Evolutionary conservation across 805 yeast genomes (phyloP), one percentile per base, ranked within the genome.

Genomic region (Nakazawaea populi): DNA sequence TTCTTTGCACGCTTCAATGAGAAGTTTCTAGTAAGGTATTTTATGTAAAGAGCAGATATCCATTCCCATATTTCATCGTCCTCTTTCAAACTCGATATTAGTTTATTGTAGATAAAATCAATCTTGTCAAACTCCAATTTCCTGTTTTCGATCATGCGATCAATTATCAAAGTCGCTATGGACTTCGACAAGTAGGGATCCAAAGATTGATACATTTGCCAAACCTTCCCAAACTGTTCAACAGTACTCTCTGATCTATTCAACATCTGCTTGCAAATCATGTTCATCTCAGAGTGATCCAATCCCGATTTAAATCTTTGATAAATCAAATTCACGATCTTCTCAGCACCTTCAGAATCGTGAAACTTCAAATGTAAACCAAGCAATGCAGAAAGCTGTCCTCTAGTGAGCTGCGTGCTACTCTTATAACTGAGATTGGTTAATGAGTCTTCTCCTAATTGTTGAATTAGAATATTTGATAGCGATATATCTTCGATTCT

Each of bases 321-420:
- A 32, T 57, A 55, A 6, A 66, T 59, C 54, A 59, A 62, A 8
- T 54, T 50, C 10, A 66, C 49, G 29, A 68, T 60, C 49, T 65
- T 66, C 24, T 61, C 53, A 2, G 64, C 67, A 37, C 62, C 58
- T 8, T 60, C 58, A 35, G 56, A 61, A 7, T 67, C 61, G 2
- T 61, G 58, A 44, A 58, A 49, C 32, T 54, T 53, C 44, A 69
- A 54, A 14, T 63, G 56, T 8, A 66, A 52, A 6, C 63, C 49
- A 29, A 69, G 52, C 39, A 69, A 52, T 4, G 72, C 62, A 31
- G 62, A 53, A 12, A 68, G 44, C 52, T 67, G 70, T 7, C 58
- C 58, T 55, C 62, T 7, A 56, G 58, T 51, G 31, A 51, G 31
- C 12, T 6, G 69, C 57, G 66, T 44, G 58, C 68, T 34, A 31